These are phyloP conservation scores for Acanthamoeba polyphaga DNA, from an alignment of 208 protist species.

Conservation along the genomic window DNA sequence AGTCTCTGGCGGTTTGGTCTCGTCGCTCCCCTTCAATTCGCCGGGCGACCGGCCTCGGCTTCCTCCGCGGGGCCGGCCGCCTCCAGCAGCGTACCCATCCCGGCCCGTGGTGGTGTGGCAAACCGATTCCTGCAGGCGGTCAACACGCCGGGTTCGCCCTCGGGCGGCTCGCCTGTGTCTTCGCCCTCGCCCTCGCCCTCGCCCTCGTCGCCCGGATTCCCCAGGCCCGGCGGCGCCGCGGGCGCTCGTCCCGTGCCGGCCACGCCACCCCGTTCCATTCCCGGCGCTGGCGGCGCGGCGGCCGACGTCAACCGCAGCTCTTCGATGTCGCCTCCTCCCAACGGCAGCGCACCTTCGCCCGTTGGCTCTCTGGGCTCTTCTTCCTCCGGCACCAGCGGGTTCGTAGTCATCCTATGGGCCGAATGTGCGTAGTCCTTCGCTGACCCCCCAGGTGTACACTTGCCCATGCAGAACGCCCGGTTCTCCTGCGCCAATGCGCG, in stretches of 20 bases:
- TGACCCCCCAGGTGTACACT: background rate
- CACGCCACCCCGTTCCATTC: background rate
- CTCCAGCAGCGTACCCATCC: background rate
- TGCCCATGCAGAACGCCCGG: background rate
- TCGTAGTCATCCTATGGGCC: background rate
- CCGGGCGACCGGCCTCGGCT: background rate
- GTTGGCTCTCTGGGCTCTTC: conserved; percentile 28
- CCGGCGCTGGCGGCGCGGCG: background rate
- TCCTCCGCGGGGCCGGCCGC: background rate
- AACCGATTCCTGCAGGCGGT: conserved; percentile 1
- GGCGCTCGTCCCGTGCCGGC: background rate
- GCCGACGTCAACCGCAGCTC: background rate
- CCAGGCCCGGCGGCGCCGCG: background rate
- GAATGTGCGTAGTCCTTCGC: background rate
- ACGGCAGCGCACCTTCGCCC: background rate
- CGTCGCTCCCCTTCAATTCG: background rate
- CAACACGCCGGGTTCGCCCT: conserved; percentile 20
- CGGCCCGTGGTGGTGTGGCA: background rate
- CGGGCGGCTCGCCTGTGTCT: background rate
- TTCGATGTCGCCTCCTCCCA: background rate
- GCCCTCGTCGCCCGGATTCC: background rate
- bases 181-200: background rate
- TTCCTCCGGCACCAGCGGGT: conserved; percentile 13
- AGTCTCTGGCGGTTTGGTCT: background rate
- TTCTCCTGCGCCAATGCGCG: background rate